Conservation (phyloP, 1,284 basidiomycete species). For the Fomitopsis schrenkii region DNA sequence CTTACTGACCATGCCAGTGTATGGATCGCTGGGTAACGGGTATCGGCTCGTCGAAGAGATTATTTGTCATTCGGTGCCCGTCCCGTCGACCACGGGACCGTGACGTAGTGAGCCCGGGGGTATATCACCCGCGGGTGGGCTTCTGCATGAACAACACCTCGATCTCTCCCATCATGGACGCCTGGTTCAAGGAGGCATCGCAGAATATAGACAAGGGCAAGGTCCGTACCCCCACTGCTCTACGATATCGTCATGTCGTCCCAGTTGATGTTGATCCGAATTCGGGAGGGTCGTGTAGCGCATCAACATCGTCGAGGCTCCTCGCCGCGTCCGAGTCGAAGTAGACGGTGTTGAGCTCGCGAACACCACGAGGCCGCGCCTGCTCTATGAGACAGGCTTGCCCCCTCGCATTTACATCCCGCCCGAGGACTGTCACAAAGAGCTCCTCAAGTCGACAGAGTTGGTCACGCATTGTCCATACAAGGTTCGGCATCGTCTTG, state of each 20-base stretch:
- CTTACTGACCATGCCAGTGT: no score
- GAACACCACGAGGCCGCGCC: conserved; percentile 47
- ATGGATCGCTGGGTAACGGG: no score
- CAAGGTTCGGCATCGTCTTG: conserved; percentile 41
- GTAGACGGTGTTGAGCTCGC: conserved; percentile 59
- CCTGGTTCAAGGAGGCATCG: conserved; percentile 70
- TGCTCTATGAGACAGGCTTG: conserved; percentile 57
- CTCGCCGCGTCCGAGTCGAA: conserved; percentile 56
- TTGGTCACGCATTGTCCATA: conserved; percentile 54
- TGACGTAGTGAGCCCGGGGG: background rate
- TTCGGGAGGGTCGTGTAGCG: conserved; percentile 34
- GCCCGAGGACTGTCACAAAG: conserved; percentile 48
- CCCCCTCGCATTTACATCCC: conserved; percentile 60
- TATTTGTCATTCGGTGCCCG: no score
- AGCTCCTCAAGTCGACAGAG: conserved; percentile 45
- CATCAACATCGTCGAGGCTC: conserved; percentile 55
- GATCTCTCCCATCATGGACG: conserved; percentile 37
- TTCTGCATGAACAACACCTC: no score
- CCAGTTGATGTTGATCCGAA: background rate
- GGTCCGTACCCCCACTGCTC: conserved; percentile 28
- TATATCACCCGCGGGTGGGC: background rate
- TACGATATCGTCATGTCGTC: background rate
- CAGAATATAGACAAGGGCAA: conserved; percentile 67
- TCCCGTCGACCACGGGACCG: background rate
- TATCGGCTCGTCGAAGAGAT: no score